Evolutionary conservation across 345 rosid species (phyloP), one percentile per base, ranked within the genome.

Genomic region (Jatropha curcas): DNA sequence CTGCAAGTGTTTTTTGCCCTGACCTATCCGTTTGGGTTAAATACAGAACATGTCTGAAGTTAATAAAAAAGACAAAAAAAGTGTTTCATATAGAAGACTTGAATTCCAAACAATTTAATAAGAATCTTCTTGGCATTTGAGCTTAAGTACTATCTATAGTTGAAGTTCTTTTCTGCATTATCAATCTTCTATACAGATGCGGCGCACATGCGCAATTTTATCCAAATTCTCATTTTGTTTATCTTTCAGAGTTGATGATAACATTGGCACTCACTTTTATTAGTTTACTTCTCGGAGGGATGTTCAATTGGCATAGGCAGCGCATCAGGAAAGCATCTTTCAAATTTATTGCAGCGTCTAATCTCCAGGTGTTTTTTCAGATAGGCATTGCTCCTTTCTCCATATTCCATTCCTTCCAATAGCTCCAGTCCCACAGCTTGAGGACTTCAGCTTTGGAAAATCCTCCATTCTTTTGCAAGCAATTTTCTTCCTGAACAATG

Each of bases 401-500:
- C 52, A 41, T 12, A 64, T 7, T 2, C 34, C 68, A 64, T 39
- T 43, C 50, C 20, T 41, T 41, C 52, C 0, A 39, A 17, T 4
- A 0, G n/a, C 33, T 39, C 34, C 6, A 41, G 31, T 24, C 68
- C 52, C 68, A n/a, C 0, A 64, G 4, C 7, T 64, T 22, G n/a
- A 64, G 68, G 10, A 64, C 25, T 64, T 64, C n/a, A 41, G 25
- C 34, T 28, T 41, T 43, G 14, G 79, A 55, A 67, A 79, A 75
- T 25, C 76, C 79, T 35, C 73, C 71, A 25, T 7, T 19, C 16
- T 71, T 1, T 13, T 51, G 48, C 71, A 79, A 17, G 71, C 41
- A 76, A 75, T 75, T 67, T 61, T 58, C 22, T 53, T 65, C 56
- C 82, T n/a, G n/a, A n/a, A n/a, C n/a, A 60, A 75, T 16, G 82